phyloP scores from a whole-genome alignment of 2,329 filamentous ascomycete genomes.

The Aspergillus neoniger region DNA sequence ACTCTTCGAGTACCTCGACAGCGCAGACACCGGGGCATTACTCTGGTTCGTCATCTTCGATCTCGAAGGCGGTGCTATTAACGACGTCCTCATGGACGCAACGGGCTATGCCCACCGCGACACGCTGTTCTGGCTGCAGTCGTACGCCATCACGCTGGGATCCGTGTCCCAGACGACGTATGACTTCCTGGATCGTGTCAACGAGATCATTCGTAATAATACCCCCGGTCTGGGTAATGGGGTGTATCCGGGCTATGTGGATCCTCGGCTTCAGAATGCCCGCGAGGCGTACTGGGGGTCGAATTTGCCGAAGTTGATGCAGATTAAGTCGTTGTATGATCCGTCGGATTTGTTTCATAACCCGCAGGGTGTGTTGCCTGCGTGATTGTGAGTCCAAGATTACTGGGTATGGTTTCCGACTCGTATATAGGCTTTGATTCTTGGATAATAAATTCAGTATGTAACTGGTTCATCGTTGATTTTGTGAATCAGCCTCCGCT shows the following conservation, averaged over 20 bases:
- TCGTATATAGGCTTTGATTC: not conserved
- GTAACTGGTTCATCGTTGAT: not conserved
- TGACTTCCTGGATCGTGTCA: slow-evolving; percentile 55
- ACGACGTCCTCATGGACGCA: slow-evolving; percentile 56
- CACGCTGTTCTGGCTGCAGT: slow-evolving; percentile 65
- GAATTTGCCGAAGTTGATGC: not conserved
- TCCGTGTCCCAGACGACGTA: slow-evolving; percentile 49
- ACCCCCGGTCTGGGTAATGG: not conserved
- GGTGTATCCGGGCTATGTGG: slow-evolving; percentile 1
- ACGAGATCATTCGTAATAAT: slow-evolving; percentile 2
- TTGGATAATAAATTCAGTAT: too few species aligned
- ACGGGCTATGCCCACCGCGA: slow-evolving; percentile 67
- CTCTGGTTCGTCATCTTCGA: slow-evolving; percentile 67
- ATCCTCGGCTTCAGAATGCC: not conserved
- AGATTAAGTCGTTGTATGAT: slow-evolving; percentile 1
- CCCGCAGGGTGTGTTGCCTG: slow-evolving; percentile 9
- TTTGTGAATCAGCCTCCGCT: not conserved
- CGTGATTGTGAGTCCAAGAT: not conserved
- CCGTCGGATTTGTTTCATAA: slow-evolving; percentile 8
- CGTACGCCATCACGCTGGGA: slow-evolving; percentile 57
- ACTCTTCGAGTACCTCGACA: slow-evolving; percentile 59
- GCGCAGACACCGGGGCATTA: slow-evolving; percentile 52
- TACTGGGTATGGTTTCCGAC: not conserved
- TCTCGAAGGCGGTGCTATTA: slow-evolving; percentile 61
- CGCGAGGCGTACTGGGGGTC: slow-evolving; percentile 1